Conservation (phyloP, 129 eudicot species). For the Lactuca saligna region DNA sequence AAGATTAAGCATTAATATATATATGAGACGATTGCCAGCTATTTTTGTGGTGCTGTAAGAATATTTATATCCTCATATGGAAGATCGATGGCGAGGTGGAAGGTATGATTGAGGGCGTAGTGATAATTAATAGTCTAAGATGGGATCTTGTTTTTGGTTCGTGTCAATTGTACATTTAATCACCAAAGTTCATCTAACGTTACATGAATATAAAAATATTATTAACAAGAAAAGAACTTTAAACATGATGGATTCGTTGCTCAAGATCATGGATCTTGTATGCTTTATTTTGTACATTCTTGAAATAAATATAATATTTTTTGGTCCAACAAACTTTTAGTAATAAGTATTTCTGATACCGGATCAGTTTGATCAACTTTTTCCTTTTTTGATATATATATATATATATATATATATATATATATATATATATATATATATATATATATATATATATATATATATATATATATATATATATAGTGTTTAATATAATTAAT, state of each 20-base stretch:
- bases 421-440: no score
- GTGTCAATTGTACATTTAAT: conserved; percentile 21
- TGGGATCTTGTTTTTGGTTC: conserved; percentile 27
- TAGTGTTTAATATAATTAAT: neutral
- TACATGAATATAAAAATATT: conserved; percentile 6
- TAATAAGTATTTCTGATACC: neutral
- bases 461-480: no score
- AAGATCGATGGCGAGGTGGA: conserved; percentile 8
- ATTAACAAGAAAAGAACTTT: neutral
- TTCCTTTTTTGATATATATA: neutral
- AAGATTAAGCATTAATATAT: neutral
- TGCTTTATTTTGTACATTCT: neutral
- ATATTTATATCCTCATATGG: conserved; percentile 7
- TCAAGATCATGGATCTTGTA: neutral
- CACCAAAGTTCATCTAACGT: conserved; percentile 25
- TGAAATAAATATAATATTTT: neutral
- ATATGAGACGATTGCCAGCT: conserved; percentile 11
- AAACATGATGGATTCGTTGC: neutral
- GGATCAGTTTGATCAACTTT: neutral
- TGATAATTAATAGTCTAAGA: conserved; percentile 4
- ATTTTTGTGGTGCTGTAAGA: neutral
- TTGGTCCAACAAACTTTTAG: neutral
- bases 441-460: no score
- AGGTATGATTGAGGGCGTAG: conserved; percentile 9
- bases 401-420: no score